Conservation (phyloP, 345 rosid species). For the Gossypium australe region DNA sequence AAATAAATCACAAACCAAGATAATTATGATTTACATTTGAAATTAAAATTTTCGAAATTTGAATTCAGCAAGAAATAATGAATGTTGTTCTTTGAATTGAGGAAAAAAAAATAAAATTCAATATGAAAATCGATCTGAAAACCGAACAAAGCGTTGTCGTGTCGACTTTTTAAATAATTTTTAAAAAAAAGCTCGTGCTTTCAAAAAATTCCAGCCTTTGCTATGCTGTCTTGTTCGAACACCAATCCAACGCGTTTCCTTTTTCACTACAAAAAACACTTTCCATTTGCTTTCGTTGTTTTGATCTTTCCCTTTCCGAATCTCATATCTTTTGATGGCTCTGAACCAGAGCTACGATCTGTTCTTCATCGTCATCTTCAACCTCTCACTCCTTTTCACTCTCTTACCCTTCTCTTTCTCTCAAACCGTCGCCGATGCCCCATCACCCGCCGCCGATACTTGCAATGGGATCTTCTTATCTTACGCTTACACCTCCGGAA, state of each 20-base stretch:
- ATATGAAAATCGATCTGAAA: not conserved
- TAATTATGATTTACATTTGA: too few relatives aligned
- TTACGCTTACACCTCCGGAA: slow-evolving; percentile 47
- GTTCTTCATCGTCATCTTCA: not conserved
- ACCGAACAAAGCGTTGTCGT: not conserved
- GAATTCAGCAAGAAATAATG: too few relatives aligned
- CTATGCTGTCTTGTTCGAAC: slow-evolving; percentile 1
- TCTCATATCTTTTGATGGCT: slow-evolving; percentile 22
- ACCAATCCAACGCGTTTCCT: slow-evolving; percentile 2
- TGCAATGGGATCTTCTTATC: slow-evolving; percentile 78
- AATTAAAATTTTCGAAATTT: too few relatives aligned
- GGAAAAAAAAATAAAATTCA: not conserved
- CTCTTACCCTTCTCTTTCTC: slow-evolving; percentile 30
- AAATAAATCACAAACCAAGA: too few relatives aligned
- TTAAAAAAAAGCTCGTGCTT: not conserved
- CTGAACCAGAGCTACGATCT: slow-evolving; percentile 24
- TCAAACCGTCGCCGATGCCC: slow-evolving; percentile 41
- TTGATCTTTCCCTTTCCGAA: slow-evolving; percentile 1
- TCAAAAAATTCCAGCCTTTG: not conserved
- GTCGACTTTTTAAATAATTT: not conserved
- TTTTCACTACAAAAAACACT: not conserved
- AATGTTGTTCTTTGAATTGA: too few relatives aligned
- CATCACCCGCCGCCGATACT: slow-evolving; percentile 40
- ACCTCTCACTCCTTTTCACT: slow-evolving; percentile 10
- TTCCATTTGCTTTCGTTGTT: not conserved